Conservation (phyloP, 2,329 filamentous ascomycete genomes). For the Didymella segeticola region DNA sequence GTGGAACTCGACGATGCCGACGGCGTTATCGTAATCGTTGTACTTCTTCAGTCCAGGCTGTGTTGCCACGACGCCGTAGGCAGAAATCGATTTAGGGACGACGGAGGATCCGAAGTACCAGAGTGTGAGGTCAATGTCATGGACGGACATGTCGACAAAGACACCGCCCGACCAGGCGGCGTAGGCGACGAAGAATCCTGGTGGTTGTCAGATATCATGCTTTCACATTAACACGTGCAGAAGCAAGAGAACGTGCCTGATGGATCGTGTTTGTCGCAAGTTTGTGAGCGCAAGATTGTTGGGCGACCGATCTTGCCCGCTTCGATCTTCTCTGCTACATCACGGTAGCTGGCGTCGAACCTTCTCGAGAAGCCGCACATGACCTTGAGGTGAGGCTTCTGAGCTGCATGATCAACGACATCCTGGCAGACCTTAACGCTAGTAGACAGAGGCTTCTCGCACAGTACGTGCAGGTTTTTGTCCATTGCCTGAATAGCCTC, state of each 20-base stretch:
- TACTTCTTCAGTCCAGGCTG: conserved; percentile 64
- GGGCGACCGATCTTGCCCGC: conserved; percentile 65
- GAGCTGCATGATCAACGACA: conserved; percentile 63
- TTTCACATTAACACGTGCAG: conserved; percentile 46
- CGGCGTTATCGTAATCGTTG: conserved; percentile 67
- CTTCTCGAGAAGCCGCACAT: conserved; percentile 71
- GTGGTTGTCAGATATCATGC: background rate
- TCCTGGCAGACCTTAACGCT: conserved; percentile 66
- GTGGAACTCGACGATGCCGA: conserved; percentile 72
- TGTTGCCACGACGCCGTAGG: conserved; percentile 65
- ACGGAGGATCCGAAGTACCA: conserved; percentile 66
- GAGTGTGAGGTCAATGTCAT: conserved; percentile 71
- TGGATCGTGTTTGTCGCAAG: conserved; percentile 70
- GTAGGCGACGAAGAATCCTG: conserved; percentile 70
- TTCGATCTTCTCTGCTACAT: conserved; percentile 62
- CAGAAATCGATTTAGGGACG: conserved; percentile 43
- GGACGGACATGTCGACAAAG: conserved; percentile 74
- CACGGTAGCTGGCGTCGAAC: conserved; percentile 70
- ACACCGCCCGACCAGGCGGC: conserved; percentile 70
- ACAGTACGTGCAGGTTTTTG: conserved; percentile 62
- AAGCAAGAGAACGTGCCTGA: conserved; percentile 56
- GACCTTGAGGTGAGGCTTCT: conserved; percentile 67
- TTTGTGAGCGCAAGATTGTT: conserved; percentile 68
- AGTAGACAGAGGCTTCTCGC: conserved; percentile 67
- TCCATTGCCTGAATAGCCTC: conserved; percentile 65